Base-by-base conservation (phyloP, 2,329 filamentous ascomycete species). In the Talaromyces sp. region DNA sequence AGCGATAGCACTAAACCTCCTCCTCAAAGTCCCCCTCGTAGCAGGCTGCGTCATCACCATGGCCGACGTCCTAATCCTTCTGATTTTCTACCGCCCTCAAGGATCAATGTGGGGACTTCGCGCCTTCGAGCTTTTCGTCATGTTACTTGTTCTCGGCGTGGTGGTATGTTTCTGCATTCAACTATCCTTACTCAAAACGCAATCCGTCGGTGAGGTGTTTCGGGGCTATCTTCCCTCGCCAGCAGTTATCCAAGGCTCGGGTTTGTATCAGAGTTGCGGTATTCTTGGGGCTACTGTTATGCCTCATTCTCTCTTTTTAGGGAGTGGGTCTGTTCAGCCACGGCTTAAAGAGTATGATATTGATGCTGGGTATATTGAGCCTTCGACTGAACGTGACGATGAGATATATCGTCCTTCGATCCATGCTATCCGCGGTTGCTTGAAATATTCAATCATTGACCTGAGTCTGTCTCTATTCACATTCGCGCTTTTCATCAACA, bases 401-500 rank as follows among this genome's bases (percentile, higher is more conserved):
- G 73, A 81, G 19, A 19, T 43, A 38, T 95, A 94, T 75, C 80
- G 86, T 5, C 91, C 91, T 0, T 91, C 89, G 0, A 81, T 91
- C 1, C 78, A 83, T 5, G 91, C 91, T n/a, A 92, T 95, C 68
- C 84, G 84, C 17, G 85, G 88, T 71, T 93, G 89, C 67, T 84
- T 93, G 72, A 90, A 88, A 67, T 91, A 91, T 74, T 91, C 89
- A 3, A 88, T 91, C 65, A 79, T 85, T 22, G 91, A 95, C 74
- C 80, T 93, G 10, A 81, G 86, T 6, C 73, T 92, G 15, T 90
- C 89, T 0, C 87, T 95, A 40, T 92, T 93, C 74, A 92, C 90
- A 0, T 93, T 94, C 74, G 91, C 91, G 0, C 84, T 95, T 3
- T 95, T 95, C 72, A 90, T 94, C 72, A 95, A 95, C 80, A 91